Evolutionary conservation across 2,329 filamentous ascomycete genomes (phyloP).

Genomic region (Pseudocercospora crystallina): DNA sequence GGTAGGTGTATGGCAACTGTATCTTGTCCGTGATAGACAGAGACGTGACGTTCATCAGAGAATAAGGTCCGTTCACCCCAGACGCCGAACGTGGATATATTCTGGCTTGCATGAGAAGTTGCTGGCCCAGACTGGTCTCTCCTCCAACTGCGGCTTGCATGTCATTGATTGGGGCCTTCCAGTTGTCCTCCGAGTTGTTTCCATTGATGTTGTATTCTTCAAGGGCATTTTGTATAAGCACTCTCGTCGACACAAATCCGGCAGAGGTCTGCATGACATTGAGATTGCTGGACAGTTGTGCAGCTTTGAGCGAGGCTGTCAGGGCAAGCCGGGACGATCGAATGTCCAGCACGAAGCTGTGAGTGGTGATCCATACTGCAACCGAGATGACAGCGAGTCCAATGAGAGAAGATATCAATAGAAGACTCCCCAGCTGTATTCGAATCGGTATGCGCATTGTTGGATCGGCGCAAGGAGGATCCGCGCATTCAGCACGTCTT

Average conservation of each 20-base stretch:
- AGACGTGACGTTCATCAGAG: constrained; percentile 65
- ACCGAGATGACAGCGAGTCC: constrained; percentile 77
- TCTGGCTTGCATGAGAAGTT: constrained; percentile 66
- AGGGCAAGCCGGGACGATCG: constrained; percentile 63
- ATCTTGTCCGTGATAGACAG: constrained; percentile 51
- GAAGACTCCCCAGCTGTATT: constrained; percentile 79
- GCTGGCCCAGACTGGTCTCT: constrained; percentile 42
- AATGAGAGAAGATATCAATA: constrained; percentile 71
- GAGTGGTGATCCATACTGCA: constrained; percentile 65
- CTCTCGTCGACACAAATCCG: constrained; percentile 66
- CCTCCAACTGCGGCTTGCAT: constrained; percentile 69
- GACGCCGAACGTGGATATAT: constrained; percentile 70
- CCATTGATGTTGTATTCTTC: constrained; percentile 52
- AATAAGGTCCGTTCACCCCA: constrained; percentile 48
- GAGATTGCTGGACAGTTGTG: constrained; percentile 75
- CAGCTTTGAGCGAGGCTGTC: constrained; percentile 82
- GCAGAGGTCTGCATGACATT: constrained; percentile 75
- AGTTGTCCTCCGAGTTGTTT: constrained; percentile 60
- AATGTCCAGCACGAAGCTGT: constrained; percentile 60
- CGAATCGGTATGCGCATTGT: constrained; percentile 82
- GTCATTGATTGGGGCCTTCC: constrained; percentile 62
- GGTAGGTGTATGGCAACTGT: constrained; percentile 59
- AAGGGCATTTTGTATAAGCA: constrained; percentile 55
- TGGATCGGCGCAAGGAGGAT: neutral
- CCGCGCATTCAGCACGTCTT: too few species aligned